phyloP scores from a whole-genome alignment of 257 asterid species.

The Petrea volubilis region DNA sequence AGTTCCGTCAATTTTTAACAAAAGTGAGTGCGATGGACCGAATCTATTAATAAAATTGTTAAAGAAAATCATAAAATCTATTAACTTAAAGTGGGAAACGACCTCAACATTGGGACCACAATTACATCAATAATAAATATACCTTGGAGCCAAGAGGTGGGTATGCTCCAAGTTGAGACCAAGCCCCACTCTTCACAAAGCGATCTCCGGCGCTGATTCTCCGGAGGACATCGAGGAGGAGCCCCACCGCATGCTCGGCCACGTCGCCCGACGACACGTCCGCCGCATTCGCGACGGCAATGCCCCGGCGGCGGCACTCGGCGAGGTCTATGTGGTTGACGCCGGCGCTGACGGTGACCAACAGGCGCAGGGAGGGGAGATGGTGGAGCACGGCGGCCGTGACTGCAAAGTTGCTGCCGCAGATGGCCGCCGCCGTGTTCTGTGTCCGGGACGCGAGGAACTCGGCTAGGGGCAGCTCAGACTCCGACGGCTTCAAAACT shows the following conservation, averaged over 20 bases:
- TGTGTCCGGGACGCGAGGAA: slow-evolving; percentile 52
- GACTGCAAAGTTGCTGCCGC: slow-evolving; percentile 21
- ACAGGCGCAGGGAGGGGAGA: slow-evolving; percentile 56
- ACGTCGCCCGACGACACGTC: slow-evolving; percentile 46
- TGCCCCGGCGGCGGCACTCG: slow-evolving; percentile 71
- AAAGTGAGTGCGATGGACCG: too few relatives aligned
- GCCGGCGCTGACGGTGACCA: slow-evolving; percentile 67
- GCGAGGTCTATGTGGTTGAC: slow-evolving; percentile 56
- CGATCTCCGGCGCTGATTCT: slow-evolving; percentile 45
- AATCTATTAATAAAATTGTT: too few relatives aligned
- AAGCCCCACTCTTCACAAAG: slow-evolving; percentile 47
- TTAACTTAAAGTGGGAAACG: too few relatives aligned
- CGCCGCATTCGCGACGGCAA: slow-evolving; percentile 48
- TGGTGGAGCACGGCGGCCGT: slow-evolving; percentile 40
- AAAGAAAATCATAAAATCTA: too few relatives aligned
- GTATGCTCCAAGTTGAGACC: slow-evolving; percentile 37
- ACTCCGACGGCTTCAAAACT: slow-evolving; percentile 51
- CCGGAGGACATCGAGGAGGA: slow-evolving; percentile 50
- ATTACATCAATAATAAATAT: too few relatives aligned
- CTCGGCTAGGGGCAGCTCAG: slow-evolving; percentile 47
- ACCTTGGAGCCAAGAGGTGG: slow-evolving; percentile 76
- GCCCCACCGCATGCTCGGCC: slow-evolving; percentile 65
- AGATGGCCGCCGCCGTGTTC: slow-evolving; percentile 44
- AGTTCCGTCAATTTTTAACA: too few relatives aligned
- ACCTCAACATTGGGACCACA: too few relatives aligned